phyloP scores from a whole-genome alignment of 2,329 filamentous ascomycete genomes.

The Cercospora sesami region DNA sequence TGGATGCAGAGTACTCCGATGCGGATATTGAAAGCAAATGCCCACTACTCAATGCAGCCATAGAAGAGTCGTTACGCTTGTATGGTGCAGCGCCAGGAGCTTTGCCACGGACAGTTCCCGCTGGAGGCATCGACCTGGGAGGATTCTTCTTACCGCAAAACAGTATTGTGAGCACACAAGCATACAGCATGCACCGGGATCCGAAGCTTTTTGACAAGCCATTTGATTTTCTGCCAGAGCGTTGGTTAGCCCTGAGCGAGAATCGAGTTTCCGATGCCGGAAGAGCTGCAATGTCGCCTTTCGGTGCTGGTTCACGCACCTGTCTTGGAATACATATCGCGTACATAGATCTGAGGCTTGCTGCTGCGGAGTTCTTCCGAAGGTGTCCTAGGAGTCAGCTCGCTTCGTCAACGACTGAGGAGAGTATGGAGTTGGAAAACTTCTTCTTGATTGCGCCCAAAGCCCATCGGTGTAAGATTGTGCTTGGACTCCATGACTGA shows the following conservation, averaged over 20 bases:
- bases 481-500: not conserved
- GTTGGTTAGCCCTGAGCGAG: conserved; percentile 25
- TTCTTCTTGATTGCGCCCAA: conserved; percentile 38
- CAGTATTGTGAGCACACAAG: conserved; percentile 33
- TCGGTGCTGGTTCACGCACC: conserved; percentile 33
- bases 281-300: conserved; percentile 33
- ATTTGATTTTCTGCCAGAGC: conserved; percentile 30
- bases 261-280: conserved; percentile 24
- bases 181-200: conserved; percentile 35
- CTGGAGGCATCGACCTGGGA: conserved; percentile 28
- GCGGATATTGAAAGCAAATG: conserved; percentile 29
- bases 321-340: conserved; percentile 39
- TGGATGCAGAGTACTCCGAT: conserved; percentile 27
- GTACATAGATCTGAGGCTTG: conserved; percentile 35
- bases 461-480: conserved; percentile 34
- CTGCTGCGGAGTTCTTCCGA: conserved; percentile 34
- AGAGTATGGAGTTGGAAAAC: conserved; percentile 37
- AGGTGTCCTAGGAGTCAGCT: conserved; percentile 27
- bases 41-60: conserved; percentile 30
- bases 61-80: conserved; percentile 37
- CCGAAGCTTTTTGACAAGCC: conserved; percentile 30
- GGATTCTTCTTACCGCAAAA: conserved; percentile 32
- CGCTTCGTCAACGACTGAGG: conserved; percentile 28
- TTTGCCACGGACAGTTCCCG: conserved; percentile 34
- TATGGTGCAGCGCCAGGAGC: conserved; percentile 38